Percentiles rank a stretch among this genome's conserved stretches.
These are phyloP conservation scores for Kondoa malvinella DNA, from an alignment of 768 basidiomycete species.

Conservation along the genomic window DNA sequence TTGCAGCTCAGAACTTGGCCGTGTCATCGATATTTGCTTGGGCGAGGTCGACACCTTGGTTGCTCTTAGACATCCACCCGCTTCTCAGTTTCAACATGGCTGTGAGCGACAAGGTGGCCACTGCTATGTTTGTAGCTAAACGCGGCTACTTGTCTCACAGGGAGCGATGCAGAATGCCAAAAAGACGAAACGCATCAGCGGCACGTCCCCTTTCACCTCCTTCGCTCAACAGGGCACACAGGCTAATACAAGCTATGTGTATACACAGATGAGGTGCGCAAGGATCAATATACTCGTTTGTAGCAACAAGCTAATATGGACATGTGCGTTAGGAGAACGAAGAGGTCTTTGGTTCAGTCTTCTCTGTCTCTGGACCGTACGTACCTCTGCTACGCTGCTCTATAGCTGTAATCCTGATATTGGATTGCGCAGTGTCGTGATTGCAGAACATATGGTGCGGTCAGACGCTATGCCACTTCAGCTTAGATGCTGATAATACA, in stretches of 20 bases:
- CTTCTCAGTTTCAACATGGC: background rate
- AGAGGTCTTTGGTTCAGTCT: constrained; percentile 60
- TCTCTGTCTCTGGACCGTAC: constrained; percentile 93
- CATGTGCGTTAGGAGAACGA: constrained; percentile 28
- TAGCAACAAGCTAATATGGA: no score
- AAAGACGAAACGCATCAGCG: constrained; percentile 16
- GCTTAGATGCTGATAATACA: background rate
- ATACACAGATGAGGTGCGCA: no score
- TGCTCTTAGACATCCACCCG: no score
- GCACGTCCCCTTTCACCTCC: background rate
- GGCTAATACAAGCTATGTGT: no score
- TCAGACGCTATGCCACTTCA: background rate
- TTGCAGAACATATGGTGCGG: constrained; percentile 11
- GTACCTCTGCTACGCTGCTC: constrained; percentile 61
- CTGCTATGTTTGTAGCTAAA: no score
- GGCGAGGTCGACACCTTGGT: no score
- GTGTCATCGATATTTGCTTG: no score
- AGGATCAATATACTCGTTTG: no score
- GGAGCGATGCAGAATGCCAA: constrained; percentile 29
- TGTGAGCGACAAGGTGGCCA: no score
- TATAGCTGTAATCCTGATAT: constrained; percentile 2
- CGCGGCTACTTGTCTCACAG: no score
- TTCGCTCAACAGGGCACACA: constrained; percentile 2
- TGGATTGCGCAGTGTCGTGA: constrained; percentile 5
- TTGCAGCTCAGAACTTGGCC: no score